A percentile compares a stretch with the other conserved stretches of the same genome.
phyloP scores from a whole-genome alignment of 208 protist species.

The Trypanosoma melophagium region DNA sequence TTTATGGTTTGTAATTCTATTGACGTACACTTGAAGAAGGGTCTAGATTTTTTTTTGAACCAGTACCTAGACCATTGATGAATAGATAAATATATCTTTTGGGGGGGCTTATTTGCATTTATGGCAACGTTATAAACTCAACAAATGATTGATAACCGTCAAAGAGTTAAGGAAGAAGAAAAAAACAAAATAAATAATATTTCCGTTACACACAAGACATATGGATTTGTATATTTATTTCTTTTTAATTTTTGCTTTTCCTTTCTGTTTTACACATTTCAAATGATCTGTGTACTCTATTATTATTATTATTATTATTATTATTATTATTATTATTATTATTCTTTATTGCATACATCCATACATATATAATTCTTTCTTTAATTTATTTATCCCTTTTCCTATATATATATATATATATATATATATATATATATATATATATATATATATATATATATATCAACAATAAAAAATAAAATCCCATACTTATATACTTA shows the following conservation, averaged over 20 bases:
- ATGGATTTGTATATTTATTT: neutral
- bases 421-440: conserved; percentile 13
- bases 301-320: conserved; percentile 10
- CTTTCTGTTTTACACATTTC: neutral
- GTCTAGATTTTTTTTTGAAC: too few species aligned
- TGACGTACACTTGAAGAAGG: neutral
- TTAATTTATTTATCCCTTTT: too few species aligned
- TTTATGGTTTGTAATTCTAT: neutral
- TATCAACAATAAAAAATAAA: neutral
- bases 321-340: conserved; percentile 31
- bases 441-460: too few species aligned
- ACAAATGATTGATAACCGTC: too few species aligned
- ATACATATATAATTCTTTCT: neutral
- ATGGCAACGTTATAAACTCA: too few species aligned
- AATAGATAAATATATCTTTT: too few species aligned
- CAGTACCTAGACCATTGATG: too few species aligned
- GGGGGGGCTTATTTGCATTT: too few species aligned
- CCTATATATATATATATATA: conserved; percentile 2
- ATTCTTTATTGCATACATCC: conserved; percentile 42
- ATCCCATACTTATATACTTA: conserved; percentile 7
- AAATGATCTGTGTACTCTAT: neutral
- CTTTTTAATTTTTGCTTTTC: neutral
- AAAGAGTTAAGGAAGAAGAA: conserved; percentile 11
- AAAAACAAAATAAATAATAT: conserved; percentile 12
- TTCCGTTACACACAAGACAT: neutral